Conservation (phyloP, 2,329 filamentous ascomycete species). For the Ophiostoma sp. region DNA sequence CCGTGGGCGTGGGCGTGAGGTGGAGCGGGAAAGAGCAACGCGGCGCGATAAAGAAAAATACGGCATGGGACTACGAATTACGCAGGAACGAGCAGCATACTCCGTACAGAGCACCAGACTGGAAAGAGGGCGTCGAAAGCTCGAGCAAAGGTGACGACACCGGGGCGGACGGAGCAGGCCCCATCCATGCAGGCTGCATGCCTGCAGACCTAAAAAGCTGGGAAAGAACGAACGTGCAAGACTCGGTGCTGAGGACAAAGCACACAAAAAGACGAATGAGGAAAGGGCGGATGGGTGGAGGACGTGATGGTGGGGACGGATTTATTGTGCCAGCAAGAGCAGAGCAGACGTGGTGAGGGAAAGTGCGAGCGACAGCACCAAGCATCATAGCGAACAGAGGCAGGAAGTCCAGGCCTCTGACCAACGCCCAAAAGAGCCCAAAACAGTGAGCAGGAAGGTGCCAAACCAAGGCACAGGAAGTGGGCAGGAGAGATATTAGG, state of each 20-base stretch:
- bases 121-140: neutral
- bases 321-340: neutral
- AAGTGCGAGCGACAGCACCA: conserved; percentile 5
- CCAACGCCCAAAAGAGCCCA: neutral
- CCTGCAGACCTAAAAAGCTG: neutral
- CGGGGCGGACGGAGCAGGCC: neutral
- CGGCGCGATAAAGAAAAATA: conserved; percentile 20
- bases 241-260: neutral
- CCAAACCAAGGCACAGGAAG: conserved; percentile 14
- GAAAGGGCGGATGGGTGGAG: neutral
- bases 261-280: neutral
- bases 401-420: neutral
- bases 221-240: neutral
- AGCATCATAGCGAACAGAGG: neutral
- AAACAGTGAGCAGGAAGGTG: neutral
- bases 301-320: neutral
- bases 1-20: neutral
- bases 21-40: conserved; percentile 20
- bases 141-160: conserved; percentile 10
- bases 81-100: neutral
- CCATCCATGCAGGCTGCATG: neutral
- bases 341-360: neutral
- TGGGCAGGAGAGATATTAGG: conserved; percentile 12
- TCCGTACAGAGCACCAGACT: neutral
- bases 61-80: neutral